Evolutionary conservation across 2,329 filamentous ascomycete genomes (phyloP).

Genomic region (Xylariaceae sp.): DNA sequence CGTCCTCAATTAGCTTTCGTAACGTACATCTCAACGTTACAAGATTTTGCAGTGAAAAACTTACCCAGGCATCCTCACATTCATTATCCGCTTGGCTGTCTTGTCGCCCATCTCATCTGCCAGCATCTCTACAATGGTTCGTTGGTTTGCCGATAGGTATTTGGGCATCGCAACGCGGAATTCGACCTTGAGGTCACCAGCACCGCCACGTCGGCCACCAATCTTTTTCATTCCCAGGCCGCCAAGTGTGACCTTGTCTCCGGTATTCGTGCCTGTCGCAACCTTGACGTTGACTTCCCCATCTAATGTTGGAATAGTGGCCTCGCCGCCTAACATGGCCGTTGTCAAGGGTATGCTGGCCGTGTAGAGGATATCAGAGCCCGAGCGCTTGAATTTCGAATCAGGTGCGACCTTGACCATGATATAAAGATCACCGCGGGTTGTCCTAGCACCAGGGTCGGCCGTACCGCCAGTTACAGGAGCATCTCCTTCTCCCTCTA

Average conservation of each 20-base stretch:
- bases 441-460: constrained; percentile 58
- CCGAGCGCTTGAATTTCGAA: constrained; percentile 80
- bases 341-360: constrained; percentile 89
- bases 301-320: constrained; percentile 84
- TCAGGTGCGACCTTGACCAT: constrained; percentile 87
- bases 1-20: constrained; percentile 14
- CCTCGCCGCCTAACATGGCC: constrained; percentile 85
- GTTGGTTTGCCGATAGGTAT: constrained; percentile 84
- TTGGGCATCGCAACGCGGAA: constrained; percentile 96
- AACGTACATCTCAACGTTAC: neutral
- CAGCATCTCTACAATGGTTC: constrained; percentile 90
- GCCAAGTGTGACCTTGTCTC: constrained; percentile 81
- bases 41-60: constrained; percentile 25
- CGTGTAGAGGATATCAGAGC: constrained; percentile 89
- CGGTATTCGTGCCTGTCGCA: constrained; percentile 84
- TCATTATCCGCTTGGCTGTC: constrained; percentile 89
- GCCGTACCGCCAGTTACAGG: constrained; percentile 69
- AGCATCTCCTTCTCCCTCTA: constrained; percentile 83
- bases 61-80: constrained; percentile 57
- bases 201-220: constrained; percentile 58
- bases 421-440: constrained; percentile 85
- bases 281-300: constrained; percentile 88
- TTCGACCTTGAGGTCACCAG: constrained; percentile 85
- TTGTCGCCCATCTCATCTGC: constrained; percentile 95
- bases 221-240: constrained; percentile 95